A percentile compares a stretch with the other conserved stretches of the same genome.
Conservation (phyloP, 768 basidiomycete genomes). For the Clitopilus passeckerianus region DNA sequence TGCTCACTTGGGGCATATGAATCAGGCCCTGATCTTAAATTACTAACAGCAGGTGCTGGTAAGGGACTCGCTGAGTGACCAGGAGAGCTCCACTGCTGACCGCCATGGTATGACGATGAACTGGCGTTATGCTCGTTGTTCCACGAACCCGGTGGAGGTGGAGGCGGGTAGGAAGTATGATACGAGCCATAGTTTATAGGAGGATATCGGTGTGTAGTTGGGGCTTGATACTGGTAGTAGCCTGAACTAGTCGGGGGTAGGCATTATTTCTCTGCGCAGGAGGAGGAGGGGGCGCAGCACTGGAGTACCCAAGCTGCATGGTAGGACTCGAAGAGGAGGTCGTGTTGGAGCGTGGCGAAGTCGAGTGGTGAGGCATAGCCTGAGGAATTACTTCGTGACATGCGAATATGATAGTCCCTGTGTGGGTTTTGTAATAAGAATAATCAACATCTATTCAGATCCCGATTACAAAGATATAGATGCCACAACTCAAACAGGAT, state of each 20-base stretch:
- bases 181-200: neutral
- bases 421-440: constrained; percentile 4
- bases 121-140: neutral
- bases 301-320: constrained; percentile 42
- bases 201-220: constrained; percentile 6
- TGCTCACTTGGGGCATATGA: constrained; percentile 18
- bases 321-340: constrained; percentile 30
- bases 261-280: neutral
- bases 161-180: constrained; percentile 5
- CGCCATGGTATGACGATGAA: neutral
- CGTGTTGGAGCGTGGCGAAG: constrained; percentile 23
- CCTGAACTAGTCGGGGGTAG: constrained; percentile 15
- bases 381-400: constrained; percentile 51
- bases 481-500: neutral
- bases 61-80: constrained; percentile 23
- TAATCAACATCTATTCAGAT: neutral
- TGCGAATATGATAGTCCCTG: constrained; percentile 68
- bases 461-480: neutral
- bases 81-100: constrained; percentile 3
- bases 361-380: constrained; percentile 23
- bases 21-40: constrained; percentile 19
- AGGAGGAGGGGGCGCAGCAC: constrained; percentile 10
- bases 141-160: constrained; percentile 12
- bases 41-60: constrained; percentile 21
- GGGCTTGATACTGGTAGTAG: constrained; percentile 22